phyloP scores from a whole-genome alignment of 2,329 filamentous ascomycete species.

The Onygena corvina region DNA sequence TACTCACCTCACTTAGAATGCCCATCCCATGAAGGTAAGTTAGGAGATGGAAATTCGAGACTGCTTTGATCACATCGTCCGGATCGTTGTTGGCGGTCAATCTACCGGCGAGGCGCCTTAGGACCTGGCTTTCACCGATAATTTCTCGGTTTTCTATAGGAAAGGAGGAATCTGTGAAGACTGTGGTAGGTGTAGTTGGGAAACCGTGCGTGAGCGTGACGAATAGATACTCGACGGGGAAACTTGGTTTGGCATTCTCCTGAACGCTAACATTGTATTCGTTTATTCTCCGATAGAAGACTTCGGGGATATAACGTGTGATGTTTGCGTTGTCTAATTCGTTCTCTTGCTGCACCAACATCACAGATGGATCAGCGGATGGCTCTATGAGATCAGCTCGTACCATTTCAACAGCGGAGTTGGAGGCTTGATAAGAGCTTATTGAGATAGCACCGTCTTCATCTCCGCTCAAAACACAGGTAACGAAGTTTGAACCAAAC shows the following conservation, averaged over 20 bases:
- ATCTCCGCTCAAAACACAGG: conserved; percentile 89
- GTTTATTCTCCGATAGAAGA: conserved; percentile 91
- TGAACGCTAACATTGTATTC: conserved; percentile 94
- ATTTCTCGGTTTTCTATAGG: conserved; percentile 84
- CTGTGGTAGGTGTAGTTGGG: conserved; percentile 63
- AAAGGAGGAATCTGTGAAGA: conserved; percentile 62
- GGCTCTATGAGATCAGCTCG: conserved; percentile 88
- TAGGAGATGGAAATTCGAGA: conserved; percentile 93
- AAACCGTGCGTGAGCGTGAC: conserved; percentile 96
- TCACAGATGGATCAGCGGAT: conserved; percentile 79
- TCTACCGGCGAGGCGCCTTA: conserved; percentile 54
- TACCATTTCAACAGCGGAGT: conserved; percentile 94
- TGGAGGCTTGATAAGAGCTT: conserved; percentile 86
- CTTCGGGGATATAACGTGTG: conserved; percentile 86
- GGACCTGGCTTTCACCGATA: conserved; percentile 75
- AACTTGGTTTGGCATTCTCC: conserved; percentile 90
- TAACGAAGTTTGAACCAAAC: conserved; percentile 95
- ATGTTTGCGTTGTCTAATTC: conserved; percentile 62
- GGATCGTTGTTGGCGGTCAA: conserved; percentile 55
- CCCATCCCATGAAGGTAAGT: conserved; percentile 71
- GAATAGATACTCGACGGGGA: conserved; percentile 91
- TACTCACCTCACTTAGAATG: conserved; percentile 66
- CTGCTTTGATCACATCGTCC: conserved; percentile 50
- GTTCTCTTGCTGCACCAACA: conserved; percentile 88
- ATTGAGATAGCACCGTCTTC: conserved; percentile 78